Percentiles rank a stretch among this genome's conserved stretches.
Evolutionary conservation across 192 early-diverging fungal genomes (phyloP).

Genomic region (Podila epigama): DNA sequence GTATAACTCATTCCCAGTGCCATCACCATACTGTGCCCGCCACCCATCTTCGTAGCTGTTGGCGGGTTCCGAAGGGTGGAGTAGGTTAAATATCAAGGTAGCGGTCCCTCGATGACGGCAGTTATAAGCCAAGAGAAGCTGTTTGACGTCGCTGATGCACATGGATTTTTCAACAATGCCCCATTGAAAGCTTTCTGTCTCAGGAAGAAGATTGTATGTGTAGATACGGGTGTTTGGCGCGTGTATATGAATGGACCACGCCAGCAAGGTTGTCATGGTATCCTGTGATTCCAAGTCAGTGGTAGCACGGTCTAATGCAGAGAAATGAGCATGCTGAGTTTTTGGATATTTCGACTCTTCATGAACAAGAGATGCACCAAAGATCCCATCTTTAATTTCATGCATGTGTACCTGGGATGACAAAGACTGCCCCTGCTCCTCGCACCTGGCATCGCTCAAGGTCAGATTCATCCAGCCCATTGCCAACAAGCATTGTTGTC

Average conservation of each 20-base stretch:
- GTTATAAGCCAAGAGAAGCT: conserved; percentile 60
- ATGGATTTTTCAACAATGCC: conserved; percentile 57
- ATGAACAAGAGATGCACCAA: no score
- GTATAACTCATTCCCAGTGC: conserved; percentile 72
- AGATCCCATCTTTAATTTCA: neutral
- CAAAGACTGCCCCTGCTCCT: conserved; percentile 56
- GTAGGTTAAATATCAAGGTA: conserved; percentile 69
- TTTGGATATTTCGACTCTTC: no score
- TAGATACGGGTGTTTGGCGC: conserved; percentile 66
- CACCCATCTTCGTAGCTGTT: conserved; percentile 66
- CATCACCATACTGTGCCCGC: conserved; percentile 76
- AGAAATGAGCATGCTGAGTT: neutral
- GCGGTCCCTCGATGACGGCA: conserved; percentile 63
- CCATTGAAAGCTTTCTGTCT: conserved; percentile 68
- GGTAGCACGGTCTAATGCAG: conserved; percentile 52
- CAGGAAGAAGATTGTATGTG: conserved; percentile 67
- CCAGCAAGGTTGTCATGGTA: conserved; percentile 69
- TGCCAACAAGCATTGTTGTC: conserved; percentile 42
- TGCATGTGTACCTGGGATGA: conserved; percentile 49
- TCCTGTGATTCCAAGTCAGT: conserved; percentile 64
- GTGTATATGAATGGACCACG: conserved; percentile 71
- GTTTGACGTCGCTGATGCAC: conserved; percentile 59
- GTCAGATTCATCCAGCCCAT: conserved; percentile 37
- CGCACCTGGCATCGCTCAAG: conserved; percentile 45
- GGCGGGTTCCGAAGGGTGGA: conserved; percentile 62